These are phyloP conservation scores for Hypoxylon sp. DNA, from an alignment of 2,329 filamentous ascomycete species.

Conservation along the genomic window DNA sequence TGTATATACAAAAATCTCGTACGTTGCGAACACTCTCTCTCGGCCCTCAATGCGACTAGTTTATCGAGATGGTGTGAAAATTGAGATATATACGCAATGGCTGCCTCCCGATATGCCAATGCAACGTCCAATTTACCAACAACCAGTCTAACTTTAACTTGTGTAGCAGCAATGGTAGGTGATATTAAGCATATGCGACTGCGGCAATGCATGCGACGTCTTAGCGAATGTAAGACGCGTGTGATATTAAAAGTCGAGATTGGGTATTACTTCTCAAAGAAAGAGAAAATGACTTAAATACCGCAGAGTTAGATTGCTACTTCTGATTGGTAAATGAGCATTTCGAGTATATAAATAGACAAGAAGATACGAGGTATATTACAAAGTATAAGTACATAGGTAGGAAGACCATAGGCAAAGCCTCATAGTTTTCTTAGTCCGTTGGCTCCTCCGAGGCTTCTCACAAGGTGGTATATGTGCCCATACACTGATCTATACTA, in stretches of 20 bases:
- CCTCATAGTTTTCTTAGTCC: too few species aligned
- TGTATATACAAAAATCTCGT: conserved; percentile 16
- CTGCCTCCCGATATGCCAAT: conserved; percentile 3
- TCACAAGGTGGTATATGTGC: too few species aligned
- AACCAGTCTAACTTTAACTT: conserved; percentile 20
- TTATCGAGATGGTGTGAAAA: conserved; percentile 3
- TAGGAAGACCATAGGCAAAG: too few species aligned
- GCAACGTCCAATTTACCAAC: conserved; percentile 12
- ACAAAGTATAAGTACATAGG: background rate
- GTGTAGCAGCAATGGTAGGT: conserved; percentile 25
- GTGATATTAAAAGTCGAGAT: conserved; percentile 7
- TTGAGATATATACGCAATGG: conserved; percentile 10
- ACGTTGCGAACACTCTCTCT: conserved; percentile 2
- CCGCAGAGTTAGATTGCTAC: background rate
- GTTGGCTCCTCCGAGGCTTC: too few species aligned
- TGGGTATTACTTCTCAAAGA: background rate
- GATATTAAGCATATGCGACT: conserved; percentile 18
- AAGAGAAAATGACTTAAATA: background rate
- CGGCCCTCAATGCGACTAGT: background rate
- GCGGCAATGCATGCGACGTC: conserved; percentile 34
- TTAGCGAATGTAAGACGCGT: conserved; percentile 11
- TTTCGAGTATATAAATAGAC: background rate
- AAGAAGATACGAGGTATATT: background rate
- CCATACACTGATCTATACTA: too few species aligned
- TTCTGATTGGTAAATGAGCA: background rate